These are phyloP conservation scores for Cairneyella variabilis DNA, from an alignment of 495 filamentous ascomycete genomes.

Conservation along the genomic window DNA sequence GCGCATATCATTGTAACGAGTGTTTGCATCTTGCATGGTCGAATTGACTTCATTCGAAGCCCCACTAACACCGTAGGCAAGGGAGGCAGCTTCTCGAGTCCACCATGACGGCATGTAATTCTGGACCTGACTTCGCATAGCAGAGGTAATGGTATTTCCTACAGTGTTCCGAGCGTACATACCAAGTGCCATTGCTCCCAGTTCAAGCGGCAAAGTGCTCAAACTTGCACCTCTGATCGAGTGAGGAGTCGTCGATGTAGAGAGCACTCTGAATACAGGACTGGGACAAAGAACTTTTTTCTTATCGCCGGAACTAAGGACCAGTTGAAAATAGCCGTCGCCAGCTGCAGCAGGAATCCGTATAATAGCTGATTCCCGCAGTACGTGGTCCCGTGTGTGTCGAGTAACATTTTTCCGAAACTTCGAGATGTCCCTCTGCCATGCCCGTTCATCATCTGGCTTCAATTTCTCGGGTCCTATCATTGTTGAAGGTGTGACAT, in stretches of 20 bases:
- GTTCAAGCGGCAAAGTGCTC: constrained; percentile 58
- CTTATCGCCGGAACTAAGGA: constrained; percentile 48
- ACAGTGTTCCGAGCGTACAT: constrained; percentile 47
- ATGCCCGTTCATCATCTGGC: constrained; percentile 52
- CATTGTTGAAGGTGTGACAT: constrained; percentile 57
- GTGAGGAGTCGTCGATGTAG: constrained; percentile 53
- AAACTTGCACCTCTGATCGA: constrained; percentile 61
- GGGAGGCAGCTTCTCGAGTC: constrained; percentile 35
- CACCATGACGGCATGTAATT: constrained; percentile 42
- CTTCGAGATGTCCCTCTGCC: constrained; percentile 62
- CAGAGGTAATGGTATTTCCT: constrained; percentile 45
- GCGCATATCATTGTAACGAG: constrained; percentile 20
- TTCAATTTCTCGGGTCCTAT: constrained; percentile 41
- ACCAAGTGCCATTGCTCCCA: constrained; percentile 55
- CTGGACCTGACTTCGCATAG: constrained; percentile 35
- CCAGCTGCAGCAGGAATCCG: constrained; percentile 57
- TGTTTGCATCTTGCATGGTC: constrained; percentile 24
- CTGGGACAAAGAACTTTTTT: constrained; percentile 58
- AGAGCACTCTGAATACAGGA: constrained; percentile 61
- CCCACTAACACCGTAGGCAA: constrained; percentile 39
- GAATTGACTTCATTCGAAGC: constrained; percentile 33
- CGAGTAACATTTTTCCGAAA: constrained; percentile 47
- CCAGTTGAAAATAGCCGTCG: constrained; percentile 65
- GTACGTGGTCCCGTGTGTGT: constrained; percentile 40
- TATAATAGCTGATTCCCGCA: constrained; percentile 58